A percentile compares a stretch with the other conserved stretches of the same genome.
phyloP scores from a whole-genome alignment of 176 grass and related monocot genomes.

The Carex scoparia region DNA sequence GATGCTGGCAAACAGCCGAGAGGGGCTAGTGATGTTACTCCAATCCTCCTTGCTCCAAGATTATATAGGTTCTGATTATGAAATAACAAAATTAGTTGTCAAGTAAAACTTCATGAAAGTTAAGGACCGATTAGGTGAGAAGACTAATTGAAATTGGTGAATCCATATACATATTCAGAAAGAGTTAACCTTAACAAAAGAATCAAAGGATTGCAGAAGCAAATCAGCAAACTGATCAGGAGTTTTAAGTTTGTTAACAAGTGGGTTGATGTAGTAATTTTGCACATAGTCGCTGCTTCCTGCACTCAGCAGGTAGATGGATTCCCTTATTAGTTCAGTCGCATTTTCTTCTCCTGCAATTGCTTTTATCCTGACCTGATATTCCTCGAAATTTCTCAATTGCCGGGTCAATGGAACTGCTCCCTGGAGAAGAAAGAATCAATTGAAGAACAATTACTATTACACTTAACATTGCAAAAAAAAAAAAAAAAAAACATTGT shows the following conservation, averaged over 20 bases:
- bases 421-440: slow-evolving; percentile 25
- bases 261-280: slow-evolving; percentile 89
- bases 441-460: background rate
- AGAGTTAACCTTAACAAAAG: slow-evolving; percentile 53
- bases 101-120: background rate
- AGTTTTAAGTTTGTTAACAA: slow-evolving; percentile 44
- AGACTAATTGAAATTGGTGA: background rate
- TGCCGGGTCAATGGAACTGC: slow-evolving; percentile 69
- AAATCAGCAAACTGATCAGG: slow-evolving; percentile 61
- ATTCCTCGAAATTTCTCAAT: slow-evolving; percentile 59
- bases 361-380: slow-evolving; percentile 48
- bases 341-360: slow-evolving; percentile 44
- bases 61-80: slow-evolving; percentile 52
- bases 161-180: background rate
- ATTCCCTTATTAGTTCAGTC: slow-evolving; percentile 47
- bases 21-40: slow-evolving; percentile 82
- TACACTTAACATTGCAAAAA: background rate
- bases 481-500: background rate
- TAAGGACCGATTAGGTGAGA: background rate
- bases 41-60: slow-evolving; percentile 68
- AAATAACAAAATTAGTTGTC: background rate
- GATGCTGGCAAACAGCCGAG: slow-evolving; percentile 78
- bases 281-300: slow-evolving; percentile 91
- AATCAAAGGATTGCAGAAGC: slow-evolving; percentile 62
- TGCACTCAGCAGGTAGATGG: slow-evolving; percentile 77